Evolutionary conservation across 163 green algal genomes (phyloP).

Genomic region (Scenedesmus sp.): DNA sequence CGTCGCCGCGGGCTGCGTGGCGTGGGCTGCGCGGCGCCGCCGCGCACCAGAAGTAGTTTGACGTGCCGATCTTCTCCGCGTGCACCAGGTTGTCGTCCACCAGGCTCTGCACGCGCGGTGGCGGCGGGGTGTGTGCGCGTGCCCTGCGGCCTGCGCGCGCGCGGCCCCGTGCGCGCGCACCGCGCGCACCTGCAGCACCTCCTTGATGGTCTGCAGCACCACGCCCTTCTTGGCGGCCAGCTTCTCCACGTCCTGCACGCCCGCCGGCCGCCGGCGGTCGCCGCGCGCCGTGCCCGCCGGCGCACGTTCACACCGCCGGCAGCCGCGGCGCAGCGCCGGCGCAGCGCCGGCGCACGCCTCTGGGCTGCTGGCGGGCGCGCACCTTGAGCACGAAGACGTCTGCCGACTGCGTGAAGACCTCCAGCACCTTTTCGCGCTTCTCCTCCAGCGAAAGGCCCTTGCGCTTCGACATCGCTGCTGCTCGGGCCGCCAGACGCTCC

Average conservation of each 20-base stretch:
- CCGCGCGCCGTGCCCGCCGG: not conserved
- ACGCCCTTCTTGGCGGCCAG: slow-evolving; percentile 82
- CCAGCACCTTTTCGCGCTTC: slow-evolving; percentile 58
- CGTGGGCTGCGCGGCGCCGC: too few species aligned
- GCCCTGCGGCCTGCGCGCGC: too few species aligned
- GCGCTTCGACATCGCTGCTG: slow-evolving; percentile 14
- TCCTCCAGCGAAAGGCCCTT: slow-evolving; percentile 44
- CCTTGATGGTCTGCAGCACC: slow-evolving; percentile 86
- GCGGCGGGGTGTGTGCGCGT: too few species aligned
- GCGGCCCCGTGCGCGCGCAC: too few species aligned
- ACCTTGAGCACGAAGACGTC: slow-evolving; percentile 89
- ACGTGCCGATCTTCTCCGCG: slow-evolving; percentile 83
- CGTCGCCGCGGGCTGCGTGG: too few species aligned
- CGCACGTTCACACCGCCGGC: too few species aligned
- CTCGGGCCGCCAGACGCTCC: too few species aligned
- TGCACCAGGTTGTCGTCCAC: slow-evolving; percentile 93
- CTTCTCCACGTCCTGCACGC: slow-evolving; percentile 90
- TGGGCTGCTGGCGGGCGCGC: too few species aligned
- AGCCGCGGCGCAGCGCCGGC: too few species aligned
- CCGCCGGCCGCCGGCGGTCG: too few species aligned
- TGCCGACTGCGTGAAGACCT: slow-evolving; percentile 85
- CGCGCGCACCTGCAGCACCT: slow-evolving; percentile 78
- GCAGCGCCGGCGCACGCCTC: too few species aligned
- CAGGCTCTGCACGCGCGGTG: slow-evolving; percentile 71
- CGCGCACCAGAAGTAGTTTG: slow-evolving; percentile 90